phyloP scores from a whole-genome alignment of 192 early-diverging fungal genomes.

The Dispira simplex region DNA sequence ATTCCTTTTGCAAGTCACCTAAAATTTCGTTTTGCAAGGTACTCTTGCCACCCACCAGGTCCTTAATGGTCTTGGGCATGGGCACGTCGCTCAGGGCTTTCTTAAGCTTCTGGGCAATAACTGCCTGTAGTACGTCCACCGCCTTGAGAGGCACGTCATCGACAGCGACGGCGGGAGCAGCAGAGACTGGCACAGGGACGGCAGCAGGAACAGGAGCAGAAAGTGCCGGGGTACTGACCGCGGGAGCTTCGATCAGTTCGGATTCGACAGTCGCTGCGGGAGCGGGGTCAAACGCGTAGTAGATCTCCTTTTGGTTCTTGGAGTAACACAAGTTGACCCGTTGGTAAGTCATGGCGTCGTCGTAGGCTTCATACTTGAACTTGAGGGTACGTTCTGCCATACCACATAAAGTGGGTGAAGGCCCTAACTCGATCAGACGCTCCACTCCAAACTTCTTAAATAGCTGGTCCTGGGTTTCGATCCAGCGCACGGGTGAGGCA shows the following conservation, averaged over 20 bases:
- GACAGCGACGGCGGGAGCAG: conserved; percentile 43
- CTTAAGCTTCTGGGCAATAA: conserved; percentile 87
- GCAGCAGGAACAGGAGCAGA: conserved; percentile 37
- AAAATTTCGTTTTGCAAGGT: conserved; percentile 95
- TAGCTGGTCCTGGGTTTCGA: conserved; percentile 78
- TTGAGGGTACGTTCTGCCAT: conserved; percentile 90
- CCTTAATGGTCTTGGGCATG: conserved; percentile 55
- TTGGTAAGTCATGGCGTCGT: conserved; percentile 80
- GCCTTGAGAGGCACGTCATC: conserved; percentile 71
- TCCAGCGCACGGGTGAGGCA: conserved; percentile 88
- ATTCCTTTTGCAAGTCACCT: conserved; percentile 89
- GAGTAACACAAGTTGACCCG: conserved; percentile 78
- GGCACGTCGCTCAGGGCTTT: conserved; percentile 59
- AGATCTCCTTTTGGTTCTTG: conserved; percentile 88
- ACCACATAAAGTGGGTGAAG: conserved; percentile 74
- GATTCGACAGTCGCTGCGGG: conserved; percentile 33
- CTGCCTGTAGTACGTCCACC: conserved; percentile 60
- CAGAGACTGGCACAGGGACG: conserved; percentile 26
- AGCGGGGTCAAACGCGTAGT: conserved; percentile 73
- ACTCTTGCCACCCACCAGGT: conserved; percentile 89
- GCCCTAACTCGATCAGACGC: conserved; percentile 81
- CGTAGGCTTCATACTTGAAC: conserved; percentile 93
- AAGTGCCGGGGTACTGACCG: conserved; percentile 24
- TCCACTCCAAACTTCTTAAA: conserved; percentile 71
- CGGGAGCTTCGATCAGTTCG: conserved; percentile 28